A percentile compares a stretch with the other conserved stretches of the same genome.
phyloP scores from a whole-genome alignment of 75 land plant genomes.

The Chamaecyparis obtusa region DNA sequence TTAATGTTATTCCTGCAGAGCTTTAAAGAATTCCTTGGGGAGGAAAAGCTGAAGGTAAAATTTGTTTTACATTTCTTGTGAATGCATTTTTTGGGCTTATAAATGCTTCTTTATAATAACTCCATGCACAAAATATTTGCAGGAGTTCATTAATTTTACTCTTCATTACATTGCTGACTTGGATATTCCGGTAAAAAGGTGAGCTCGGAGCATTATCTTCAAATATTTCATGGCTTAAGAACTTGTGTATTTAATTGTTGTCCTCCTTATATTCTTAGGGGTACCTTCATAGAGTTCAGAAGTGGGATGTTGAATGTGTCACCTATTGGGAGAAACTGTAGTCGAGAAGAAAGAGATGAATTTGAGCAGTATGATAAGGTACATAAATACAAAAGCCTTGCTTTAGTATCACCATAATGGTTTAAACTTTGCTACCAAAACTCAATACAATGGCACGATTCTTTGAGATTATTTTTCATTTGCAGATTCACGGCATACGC shows the following conservation, averaged over 20 bases:
- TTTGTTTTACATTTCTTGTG: neutral
- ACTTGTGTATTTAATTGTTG: neutral
- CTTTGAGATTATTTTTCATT: neutral
- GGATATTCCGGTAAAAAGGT: constrained; percentile 98
- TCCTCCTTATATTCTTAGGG: constrained; percentile 42
- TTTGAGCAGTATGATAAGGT: constrained; percentile 98
- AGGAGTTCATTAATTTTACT: constrained; percentile 92
- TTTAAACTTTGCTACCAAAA: neutral
- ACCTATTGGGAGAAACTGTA: constrained; percentile 97
- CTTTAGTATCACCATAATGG: neutral
- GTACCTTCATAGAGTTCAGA: constrained; percentile 96
- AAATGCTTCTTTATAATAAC: neutral
- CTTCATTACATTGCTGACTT: constrained; percentile 98
- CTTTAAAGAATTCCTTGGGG: constrained; percentile 75
- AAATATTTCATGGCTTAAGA: neutral
- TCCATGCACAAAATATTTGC: constrained; percentile 13
- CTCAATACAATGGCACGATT: neutral
- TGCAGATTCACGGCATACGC: constrained; percentile 79
- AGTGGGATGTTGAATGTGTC: constrained; percentile 98
- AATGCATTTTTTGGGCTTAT: neutral
- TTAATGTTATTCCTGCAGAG: constrained; percentile 49
- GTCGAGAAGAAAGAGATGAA: constrained; percentile 94
- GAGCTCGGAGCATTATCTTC: neutral
- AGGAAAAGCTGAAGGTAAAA: constrained; percentile 73
- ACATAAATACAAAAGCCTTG: constrained; percentile 6